Conservation (phyloP, 805 yeast genomes). For the Candida stauntonica region DNA sequence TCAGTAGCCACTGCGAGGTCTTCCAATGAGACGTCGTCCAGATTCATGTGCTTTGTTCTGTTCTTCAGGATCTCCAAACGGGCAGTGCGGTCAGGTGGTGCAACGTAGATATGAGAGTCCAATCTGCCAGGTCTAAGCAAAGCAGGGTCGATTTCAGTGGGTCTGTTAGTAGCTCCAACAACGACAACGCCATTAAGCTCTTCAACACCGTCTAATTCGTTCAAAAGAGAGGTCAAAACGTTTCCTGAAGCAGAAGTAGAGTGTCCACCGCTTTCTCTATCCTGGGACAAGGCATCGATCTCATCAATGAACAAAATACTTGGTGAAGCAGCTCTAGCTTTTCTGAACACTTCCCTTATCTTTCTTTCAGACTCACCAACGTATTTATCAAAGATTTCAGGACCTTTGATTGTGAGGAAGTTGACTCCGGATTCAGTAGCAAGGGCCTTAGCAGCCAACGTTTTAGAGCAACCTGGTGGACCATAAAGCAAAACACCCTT, state of each 20-base stretch:
- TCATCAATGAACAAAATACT: conserved; percentile 94
- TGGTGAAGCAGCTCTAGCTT: conserved; percentile 94
- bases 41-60: conserved; percentile 59
- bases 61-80: conserved; percentile 73
- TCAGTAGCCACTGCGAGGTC: conserved; percentile 61
- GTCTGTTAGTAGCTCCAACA: conserved; percentile 95
- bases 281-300: conserved; percentile 86
- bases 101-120: conserved; percentile 88
- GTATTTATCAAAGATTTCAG: conserved; percentile 89
- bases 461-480: conserved; percentile 98
- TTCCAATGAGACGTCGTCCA: conserved; percentile 46
- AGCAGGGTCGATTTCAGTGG: conserved; percentile 90
- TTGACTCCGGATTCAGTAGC: conserved; percentile 95
- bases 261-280: conserved; percentile 50
- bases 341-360: conserved; percentile 86
- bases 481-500: conserved; percentile 92
- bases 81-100: conserved; percentile 85
- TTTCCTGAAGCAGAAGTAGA: conserved; percentile 72
- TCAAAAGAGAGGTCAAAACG: conserved; percentile 83
- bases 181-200: conserved; percentile 89
- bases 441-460: conserved; percentile 89
- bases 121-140: conserved; percentile 92
- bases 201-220: conserved; percentile 97
- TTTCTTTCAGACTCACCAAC: conserved; percentile 95
- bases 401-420: conserved; percentile 94